These are phyloP conservation scores for Penicillium concentricum DNA, from an alignment of 2,329 filamentous ascomycete species.

Conservation along the genomic window DNA sequence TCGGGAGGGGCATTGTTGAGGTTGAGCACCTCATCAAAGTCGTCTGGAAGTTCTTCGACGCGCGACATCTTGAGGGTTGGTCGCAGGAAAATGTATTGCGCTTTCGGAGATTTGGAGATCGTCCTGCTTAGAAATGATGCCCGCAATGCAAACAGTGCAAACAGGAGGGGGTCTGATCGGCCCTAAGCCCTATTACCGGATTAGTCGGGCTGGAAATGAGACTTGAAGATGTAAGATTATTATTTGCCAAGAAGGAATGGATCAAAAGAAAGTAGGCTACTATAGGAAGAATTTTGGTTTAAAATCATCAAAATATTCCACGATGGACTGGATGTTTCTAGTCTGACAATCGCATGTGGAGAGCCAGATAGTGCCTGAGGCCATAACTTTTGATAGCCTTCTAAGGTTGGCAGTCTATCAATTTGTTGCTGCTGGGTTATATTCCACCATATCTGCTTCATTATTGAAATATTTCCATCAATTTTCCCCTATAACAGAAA, in stretches of 20 bases:
- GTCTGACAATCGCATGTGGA: background rate
- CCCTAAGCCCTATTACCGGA: constrained; percentile 18
- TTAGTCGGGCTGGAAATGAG: background rate
- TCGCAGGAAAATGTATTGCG: background rate
- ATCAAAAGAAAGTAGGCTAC: background rate
- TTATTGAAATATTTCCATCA: background rate
- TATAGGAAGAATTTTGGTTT: background rate
- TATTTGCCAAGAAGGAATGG: background rate
- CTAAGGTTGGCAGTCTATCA: background rate
- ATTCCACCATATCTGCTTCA: background rate
- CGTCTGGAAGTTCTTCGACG: constrained; percentile 52
- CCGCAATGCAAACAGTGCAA: constrained; percentile 30
- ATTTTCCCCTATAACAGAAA: no score
- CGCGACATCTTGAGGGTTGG: constrained; percentile 48
- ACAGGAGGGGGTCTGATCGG: constrained; percentile 21
- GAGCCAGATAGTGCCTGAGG: background rate
- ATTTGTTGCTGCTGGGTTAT: background rate
- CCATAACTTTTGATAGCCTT: background rate
- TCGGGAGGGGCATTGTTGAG: constrained; percentile 37
- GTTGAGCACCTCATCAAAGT: constrained; percentile 49
- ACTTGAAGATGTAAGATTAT: background rate
- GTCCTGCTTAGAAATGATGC: constrained; percentile 10
- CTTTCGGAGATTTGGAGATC: background rate
- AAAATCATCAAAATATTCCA: background rate
- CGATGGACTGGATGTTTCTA: background rate